phyloP scores from a whole-genome alignment of 768 basidiomycete genomes.

The Butyriboletus loyo region DNA sequence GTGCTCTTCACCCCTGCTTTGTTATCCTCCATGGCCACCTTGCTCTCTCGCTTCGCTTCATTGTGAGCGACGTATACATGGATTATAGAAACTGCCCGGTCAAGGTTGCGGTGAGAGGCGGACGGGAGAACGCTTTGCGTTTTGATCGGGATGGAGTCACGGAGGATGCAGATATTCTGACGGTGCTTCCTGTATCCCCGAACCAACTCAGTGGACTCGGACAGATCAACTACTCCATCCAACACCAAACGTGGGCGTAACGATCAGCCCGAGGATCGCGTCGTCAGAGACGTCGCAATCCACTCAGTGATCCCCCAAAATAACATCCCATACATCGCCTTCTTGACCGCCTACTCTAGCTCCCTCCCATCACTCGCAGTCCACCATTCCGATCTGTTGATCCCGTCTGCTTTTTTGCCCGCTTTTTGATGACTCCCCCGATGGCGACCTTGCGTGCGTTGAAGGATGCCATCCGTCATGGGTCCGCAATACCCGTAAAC shows the following conservation, averaged over 20 bases:
- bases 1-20: too few relatives aligned
- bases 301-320: conserved; percentile 70
- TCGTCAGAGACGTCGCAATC: not conserved
- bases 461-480: conserved; percentile 72
- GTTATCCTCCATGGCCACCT: too few relatives aligned
- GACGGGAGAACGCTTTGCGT: conserved; percentile 47
- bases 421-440: conserved; percentile 57
- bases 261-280: not conserved
- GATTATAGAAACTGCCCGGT: too few relatives aligned
- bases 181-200: not conserved
- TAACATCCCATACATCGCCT: conserved; percentile 77
- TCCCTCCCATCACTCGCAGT: conserved; percentile 70
- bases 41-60: too few relatives aligned
- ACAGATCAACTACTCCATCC: not conserved
- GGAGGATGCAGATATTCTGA: not conserved
- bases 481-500: too few relatives aligned
- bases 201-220: too few relatives aligned
- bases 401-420: conserved; percentile 56
- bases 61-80: too few relatives aligned
- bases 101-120: conserved; percentile 62
- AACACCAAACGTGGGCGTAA: not conserved
- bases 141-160: conserved; percentile 55
- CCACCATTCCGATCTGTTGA: conserved; percentile 64
- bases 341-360: conserved; percentile 76
- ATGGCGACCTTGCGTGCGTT: conserved; percentile 69